Evolutionary conservation across 768 basidiomycete species (phyloP), one percentile per base, ranked within the genome.

Genomic region (Pisolithus orientalis): DNA sequence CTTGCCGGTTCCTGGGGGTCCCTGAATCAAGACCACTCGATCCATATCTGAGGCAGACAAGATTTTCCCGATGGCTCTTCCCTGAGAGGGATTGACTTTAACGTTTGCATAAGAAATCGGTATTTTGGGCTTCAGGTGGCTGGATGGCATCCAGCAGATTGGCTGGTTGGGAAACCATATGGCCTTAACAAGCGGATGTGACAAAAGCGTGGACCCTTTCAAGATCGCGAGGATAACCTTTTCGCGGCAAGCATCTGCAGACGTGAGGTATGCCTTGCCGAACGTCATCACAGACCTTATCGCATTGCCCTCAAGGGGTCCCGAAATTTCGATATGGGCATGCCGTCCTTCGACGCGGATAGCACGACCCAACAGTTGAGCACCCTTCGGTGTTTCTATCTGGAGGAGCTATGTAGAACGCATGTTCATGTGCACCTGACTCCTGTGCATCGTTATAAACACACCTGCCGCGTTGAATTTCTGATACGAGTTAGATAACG

Each of bases 251-350:
- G 56, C 48, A 48, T 87, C 84, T 3, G 87, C 84, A 14, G 57
- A 68, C 1, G 85, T 88, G 0, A 75, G 76, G 27, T 68, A 69
- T 49, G 77, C 82, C 28, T 73, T 76, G 3, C 83, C 85, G 42
- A 77, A 66, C 3, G 83, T 77, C 8, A 63, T 74, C 40, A 87
- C 70, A 5, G 65, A 63, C 13, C 58, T 14, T 45, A 67, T 52
- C 17, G 43, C 55, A 11, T 51, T 39, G 3, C 53, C 54, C 39
- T 43, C n/a, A 21, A 71, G 24, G 2, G 58, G n/a, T 8, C 51
- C 62, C 5, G 60, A 49, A 37, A 76, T 39, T 9, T 39, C 37
- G 28, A 80, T 55, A 3, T 28, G 56, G 0, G 69, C 75, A 10
- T 57, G 58, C 6, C 78, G 77, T 5, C 81, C 79, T 43, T 55